Conservation (phyloP, 257 asterid species). For the Przewalskia tangutica region DNA sequence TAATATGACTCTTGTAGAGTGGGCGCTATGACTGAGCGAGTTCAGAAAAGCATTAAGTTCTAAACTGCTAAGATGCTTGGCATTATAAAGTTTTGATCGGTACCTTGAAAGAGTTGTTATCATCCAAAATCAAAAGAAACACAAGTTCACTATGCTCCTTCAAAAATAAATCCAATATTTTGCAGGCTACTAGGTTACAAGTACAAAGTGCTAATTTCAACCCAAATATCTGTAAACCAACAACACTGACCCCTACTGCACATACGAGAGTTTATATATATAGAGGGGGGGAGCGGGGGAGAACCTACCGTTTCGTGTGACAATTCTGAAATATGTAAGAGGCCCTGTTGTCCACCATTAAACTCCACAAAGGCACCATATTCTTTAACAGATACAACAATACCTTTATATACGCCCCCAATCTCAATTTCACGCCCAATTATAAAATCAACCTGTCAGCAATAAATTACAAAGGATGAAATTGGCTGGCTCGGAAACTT, state of each 20-base stretch:
- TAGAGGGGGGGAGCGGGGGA: not conserved
- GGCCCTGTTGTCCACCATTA: slow-evolving; percentile 96
- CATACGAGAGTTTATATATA: not conserved
- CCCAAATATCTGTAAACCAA: not conserved
- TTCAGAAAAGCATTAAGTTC: not conserved
- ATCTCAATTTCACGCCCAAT: slow-evolving; percentile 83
- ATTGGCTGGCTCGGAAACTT: slow-evolving; percentile 3
- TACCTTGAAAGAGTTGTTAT: not conserved
- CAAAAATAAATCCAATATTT: not conserved
- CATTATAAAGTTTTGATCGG: not conserved
- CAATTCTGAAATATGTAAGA: slow-evolving; percentile 85
- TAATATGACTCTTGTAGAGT: not conserved
- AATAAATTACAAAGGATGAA: slow-evolving; percentile 7
- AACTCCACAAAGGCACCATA: slow-evolving; percentile 97
- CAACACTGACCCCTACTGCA: not conserved
- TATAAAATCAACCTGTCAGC: slow-evolving; percentile 59
- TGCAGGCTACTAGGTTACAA: not conserved
- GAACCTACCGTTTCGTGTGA: slow-evolving; percentile 66
- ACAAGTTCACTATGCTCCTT: not conserved
- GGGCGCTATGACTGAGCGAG: not conserved
- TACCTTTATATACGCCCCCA: slow-evolving; percentile 80
- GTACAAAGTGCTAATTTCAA: not conserved
- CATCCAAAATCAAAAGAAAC: not conserved
- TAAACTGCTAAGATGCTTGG: not conserved
- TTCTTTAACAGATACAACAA: slow-evolving; percentile 71